Base-by-base conservation (phyloP, 225 moss, liverwort and hornwort genomes). In the Lunularia cruciata region DNA sequence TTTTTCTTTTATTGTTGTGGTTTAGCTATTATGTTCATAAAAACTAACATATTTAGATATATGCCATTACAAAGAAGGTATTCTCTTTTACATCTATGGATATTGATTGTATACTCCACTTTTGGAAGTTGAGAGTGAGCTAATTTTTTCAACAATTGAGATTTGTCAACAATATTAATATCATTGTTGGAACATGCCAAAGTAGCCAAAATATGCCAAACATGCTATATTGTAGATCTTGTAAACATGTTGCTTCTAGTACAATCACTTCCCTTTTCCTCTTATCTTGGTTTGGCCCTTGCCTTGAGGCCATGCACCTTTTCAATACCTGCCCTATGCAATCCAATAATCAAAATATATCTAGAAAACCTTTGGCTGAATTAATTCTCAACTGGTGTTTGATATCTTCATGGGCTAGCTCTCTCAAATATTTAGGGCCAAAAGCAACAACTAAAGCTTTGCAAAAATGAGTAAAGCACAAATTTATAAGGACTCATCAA, bases 11-110 rank as follows among this genome's bases (percentile, higher is more conserved):
- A 74, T 11, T 80, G 84, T 47, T 75, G 72, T 0, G 78, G 67
- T 14, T 80, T 77, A 73, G 75, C 72, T 19, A 83, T 78, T 12
- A 77, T 78, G 32, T 83, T 72, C 56, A 86, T 80, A 5, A 83
- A 83, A 53, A 42, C 68, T 64, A 14, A 69, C 72, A 83, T 79
- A 86, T 19, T 7, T 72, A n/a, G n/a, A n/a, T 48, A 10, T 12
- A 48, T 48, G 12, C 8, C 37, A 86, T 6, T 8, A 28, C 7
- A 6, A 42, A 42, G 40, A 42, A 42, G 40, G 12, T 6, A 5
- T 6, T 42, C 6, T 42, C 40, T 42, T 42, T 6, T 5, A 12
- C 6, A 42, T 5, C 7, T 42, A 6, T 42, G 6, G 40, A 5
- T 42, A 6, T 5, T 42, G 12, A 42, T 12, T n/a, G n/a, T n/a